Evolutionary conservation across 495 filamentous ascomycete species (phyloP).

Genomic region (Venustampulla echinocandica): DNA sequence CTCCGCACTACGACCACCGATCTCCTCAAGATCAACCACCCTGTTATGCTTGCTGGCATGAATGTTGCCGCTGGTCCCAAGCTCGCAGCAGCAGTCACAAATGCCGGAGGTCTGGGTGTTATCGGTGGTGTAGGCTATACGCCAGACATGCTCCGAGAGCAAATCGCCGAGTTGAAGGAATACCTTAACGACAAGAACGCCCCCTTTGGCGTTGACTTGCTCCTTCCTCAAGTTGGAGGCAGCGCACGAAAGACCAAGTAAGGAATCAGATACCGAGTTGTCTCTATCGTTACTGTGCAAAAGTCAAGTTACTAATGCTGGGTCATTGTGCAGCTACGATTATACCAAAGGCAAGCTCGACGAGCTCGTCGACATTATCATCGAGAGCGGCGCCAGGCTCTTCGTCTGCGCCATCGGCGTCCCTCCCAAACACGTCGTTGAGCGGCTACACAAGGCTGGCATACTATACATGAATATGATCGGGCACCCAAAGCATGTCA

Average conservation of each 20-base stretch:
- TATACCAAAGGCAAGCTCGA: constrained; percentile 98
- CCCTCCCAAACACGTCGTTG: constrained; percentile 79
- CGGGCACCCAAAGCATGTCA: constrained; percentile 96
- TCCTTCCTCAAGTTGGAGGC: constrained; percentile 91
- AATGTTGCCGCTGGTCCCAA: constrained; percentile 97
- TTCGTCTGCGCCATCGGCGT: constrained; percentile 97
- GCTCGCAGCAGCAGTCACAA: constrained; percentile 93
- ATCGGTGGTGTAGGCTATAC: constrained; percentile 96
- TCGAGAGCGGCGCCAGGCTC: constrained; percentile 79
- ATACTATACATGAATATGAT: constrained; percentile 99
- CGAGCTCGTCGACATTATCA: constrained; percentile 84
- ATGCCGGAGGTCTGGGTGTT: constrained; percentile 93
- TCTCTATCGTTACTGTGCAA: constrained; percentile 15
- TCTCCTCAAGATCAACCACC: constrained; percentile 95
- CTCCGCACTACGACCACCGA: constrained; percentile 85
- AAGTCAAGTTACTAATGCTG: constrained; percentile 5
- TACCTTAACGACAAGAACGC: constrained; percentile 88
- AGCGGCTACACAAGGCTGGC: constrained; percentile 76
- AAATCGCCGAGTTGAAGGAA: constrained; percentile 89
- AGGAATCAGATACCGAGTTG: constrained; percentile 23
- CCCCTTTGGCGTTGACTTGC: constrained; percentile 94
- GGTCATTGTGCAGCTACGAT: constrained; percentile 63
- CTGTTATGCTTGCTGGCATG: constrained; percentile 93
- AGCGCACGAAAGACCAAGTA: constrained; percentile 92
- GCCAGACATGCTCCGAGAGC: constrained; percentile 91